Conservation (phyloP, 805 yeast genomes). For the Blastobotrys chiropterorum region DNA sequence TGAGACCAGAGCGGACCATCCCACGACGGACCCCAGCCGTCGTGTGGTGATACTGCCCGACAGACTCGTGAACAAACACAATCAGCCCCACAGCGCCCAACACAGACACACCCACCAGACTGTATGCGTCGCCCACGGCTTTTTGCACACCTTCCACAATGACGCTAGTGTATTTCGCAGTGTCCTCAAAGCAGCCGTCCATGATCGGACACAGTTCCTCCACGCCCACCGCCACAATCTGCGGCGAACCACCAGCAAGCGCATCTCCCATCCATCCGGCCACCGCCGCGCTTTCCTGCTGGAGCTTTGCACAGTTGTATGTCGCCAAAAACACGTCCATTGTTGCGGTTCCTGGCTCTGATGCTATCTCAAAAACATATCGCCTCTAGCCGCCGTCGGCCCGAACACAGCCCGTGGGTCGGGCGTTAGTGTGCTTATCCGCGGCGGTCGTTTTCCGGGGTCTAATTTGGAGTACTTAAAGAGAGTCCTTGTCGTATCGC, state of each 20-base stretch:
- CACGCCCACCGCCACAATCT: slow-evolving; percentile 29
- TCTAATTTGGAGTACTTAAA: too few species aligned
- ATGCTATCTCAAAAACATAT: too few species aligned
- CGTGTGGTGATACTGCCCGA: slow-evolving; percentile 33
- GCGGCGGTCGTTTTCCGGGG: too few species aligned
- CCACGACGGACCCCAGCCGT: slow-evolving; percentile 38
- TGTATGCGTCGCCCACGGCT: slow-evolving; percentile 15
- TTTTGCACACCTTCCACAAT: slow-evolving; percentile 23
- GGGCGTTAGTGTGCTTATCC: not conserved
- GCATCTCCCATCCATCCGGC: not conserved
- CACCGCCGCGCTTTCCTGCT: slow-evolving; percentile 12
- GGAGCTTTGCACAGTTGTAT: slow-evolving; percentile 25
- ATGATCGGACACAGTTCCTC: slow-evolving; percentile 34
- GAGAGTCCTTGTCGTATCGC: too few species aligned
- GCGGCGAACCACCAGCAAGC: slow-evolving; percentile 15
- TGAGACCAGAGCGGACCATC: slow-evolving; percentile 48
- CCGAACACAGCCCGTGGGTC: not conserved
- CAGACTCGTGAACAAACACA: slow-evolving; percentile 24
- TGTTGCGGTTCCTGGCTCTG: too few species aligned
- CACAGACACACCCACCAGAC: slow-evolving; percentile 15
- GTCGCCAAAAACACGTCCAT: slow-evolving; percentile 20
- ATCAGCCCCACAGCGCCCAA: slow-evolving; percentile 29
- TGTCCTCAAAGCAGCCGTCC: slow-evolving; percentile 26
- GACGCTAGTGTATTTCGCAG: slow-evolving; percentile 22
- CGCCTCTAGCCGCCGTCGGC: too few species aligned